These are phyloP conservation scores for Teratosphaeria epicoccoides DNA, from an alignment of 2,329 filamentous ascomycete species.

Conservation along the genomic window DNA sequence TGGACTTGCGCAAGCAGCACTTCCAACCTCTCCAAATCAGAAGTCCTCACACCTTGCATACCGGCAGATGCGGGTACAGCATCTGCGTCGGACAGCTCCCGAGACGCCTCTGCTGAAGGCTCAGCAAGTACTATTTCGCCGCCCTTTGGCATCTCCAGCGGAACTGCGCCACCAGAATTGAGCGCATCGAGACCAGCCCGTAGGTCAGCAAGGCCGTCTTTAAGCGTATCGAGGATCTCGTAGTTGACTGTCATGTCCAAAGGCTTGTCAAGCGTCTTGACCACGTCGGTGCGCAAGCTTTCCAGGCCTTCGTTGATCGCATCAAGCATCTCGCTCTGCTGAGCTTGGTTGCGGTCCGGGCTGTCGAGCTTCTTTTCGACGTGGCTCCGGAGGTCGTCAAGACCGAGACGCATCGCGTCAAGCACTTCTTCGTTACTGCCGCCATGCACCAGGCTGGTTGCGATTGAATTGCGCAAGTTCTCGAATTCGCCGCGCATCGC, in stretches of 20 bases:
- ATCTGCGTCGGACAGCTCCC: constrained; percentile 1
- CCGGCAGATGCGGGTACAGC: constrained; percentile 7
- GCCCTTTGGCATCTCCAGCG: constrained; percentile 35
- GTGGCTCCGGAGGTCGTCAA: constrained; percentile 40
- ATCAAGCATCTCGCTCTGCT: constrained; percentile 50
- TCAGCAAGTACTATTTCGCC: constrained; percentile 48
- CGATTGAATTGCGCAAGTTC: constrained; percentile 34
- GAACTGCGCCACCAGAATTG: constrained; percentile 42
- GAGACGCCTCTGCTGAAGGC: constrained; percentile 23
- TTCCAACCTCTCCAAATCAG: constrained; percentile 79
- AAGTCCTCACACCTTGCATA: constrained; percentile 43
- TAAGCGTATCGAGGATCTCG: constrained; percentile 80
- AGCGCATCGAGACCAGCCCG: constrained; percentile 68
- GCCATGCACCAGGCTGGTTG: constrained; percentile 29
- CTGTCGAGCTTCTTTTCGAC: constrained; percentile 44
- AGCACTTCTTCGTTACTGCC: constrained; percentile 39
- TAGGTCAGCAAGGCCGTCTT: constrained; percentile 65
- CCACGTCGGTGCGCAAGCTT: constrained; percentile 62
- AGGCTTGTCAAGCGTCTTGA: constrained; percentile 66
- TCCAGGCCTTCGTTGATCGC: constrained; percentile 61
- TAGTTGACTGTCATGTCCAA: constrained; percentile 74
- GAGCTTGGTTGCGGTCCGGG: constrained; percentile 39
- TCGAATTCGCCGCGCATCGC: constrained; percentile 42
- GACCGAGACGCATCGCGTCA: constrained; percentile 38
- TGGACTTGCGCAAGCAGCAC: constrained; percentile 70